Base-by-base conservation (phyloP, 208 protist genomes). In the Leptomonas pyrrhocoris region DNA sequence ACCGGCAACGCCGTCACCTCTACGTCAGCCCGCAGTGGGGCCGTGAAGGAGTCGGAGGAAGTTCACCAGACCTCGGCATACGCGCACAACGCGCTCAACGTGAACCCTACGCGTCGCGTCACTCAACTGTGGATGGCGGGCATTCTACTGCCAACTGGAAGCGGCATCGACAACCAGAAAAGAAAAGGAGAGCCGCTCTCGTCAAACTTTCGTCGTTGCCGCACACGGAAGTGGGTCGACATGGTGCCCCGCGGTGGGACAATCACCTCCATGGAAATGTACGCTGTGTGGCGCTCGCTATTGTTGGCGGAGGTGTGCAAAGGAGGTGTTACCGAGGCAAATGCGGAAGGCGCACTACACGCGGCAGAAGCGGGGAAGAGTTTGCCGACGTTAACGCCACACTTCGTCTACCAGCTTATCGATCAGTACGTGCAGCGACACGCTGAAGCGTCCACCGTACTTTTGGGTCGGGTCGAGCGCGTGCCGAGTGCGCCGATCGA, bases 11-110 rank as follows among this genome's bases (percentile, higher is more conserved):
- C 28, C 8, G 28, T 27, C 19, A 27, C 15, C 31, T 21, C 45
- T n/a, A 49, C 40, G 8, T 6, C 23, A 11, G n/a, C 30, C 15
- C 36, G 21, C 34, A 30, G 28, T 56, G 40, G 46, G 25, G 59
- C 61, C 3, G n/a, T 30, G 18, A 46, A 25, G 11, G 28, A 46
- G 23, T 63, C 56, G 12, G 58, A 42, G 5, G 73, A 68, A 38
- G 60, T 73, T 16, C 65, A 69, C 16, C 55, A 63, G 19, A 74
- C 74, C 4, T 70, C 74, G 27, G 74, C 67, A 16, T 70, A 69
- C 67, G 74, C 74, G 18, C 61, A 73, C 74, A 74, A 73, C 55
- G 74, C 74, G 23, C 36, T 74, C 54, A 74, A 74, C 61, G 74
- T 73, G 43, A 67, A 80, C 40, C 66, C 67, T 2, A 65, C 74